Evolutionary conservation across 2,329 filamentous ascomycete genomes (phyloP).

Genomic region (Aspergillus ibericus): DNA sequence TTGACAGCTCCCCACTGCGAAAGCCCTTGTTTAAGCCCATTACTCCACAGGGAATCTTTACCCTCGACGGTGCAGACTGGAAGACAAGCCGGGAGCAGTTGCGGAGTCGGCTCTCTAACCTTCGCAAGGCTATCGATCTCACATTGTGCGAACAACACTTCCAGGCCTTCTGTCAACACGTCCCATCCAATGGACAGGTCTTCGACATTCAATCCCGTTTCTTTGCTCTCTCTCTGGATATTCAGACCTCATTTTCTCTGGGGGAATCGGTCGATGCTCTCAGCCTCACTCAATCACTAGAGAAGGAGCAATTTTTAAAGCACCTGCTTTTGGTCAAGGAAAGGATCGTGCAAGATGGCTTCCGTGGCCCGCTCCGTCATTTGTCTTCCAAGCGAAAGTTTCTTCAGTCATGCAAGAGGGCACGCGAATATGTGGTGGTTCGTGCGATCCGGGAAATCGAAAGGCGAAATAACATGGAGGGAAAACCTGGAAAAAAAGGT

Average conservation of each 20-base stretch:
- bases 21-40: conserved; percentile 12
- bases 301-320: conserved; percentile 3
- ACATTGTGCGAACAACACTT: conserved; percentile 6
- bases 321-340: conserved; percentile 8
- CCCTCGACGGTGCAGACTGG: conserved; percentile 12
- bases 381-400: not conserved
- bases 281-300: not conserved
- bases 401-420: not conserved
- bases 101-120: not conserved
- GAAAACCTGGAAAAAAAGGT: not conserved
- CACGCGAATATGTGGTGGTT: not conserved
- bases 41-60: conserved; percentile 17
- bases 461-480: not conserved
- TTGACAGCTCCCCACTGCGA: conserved; percentile 11
- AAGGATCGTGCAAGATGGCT: conserved; percentile 9
- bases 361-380: conserved; percentile 9
- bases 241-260: conserved; percentile 6
- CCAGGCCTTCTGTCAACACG: conserved; percentile 5
- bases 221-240: conserved; percentile 5
- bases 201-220: conserved; percentile 2
- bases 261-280: conserved; percentile 7
- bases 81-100: conserved; percentile 7
- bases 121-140: conserved; percentile 6
- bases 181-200: not conserved
- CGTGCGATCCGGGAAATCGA: not conserved